Conservation (phyloP, 2,329 filamentous ascomycete genomes). For the Scedosporium boydii region DNA sequence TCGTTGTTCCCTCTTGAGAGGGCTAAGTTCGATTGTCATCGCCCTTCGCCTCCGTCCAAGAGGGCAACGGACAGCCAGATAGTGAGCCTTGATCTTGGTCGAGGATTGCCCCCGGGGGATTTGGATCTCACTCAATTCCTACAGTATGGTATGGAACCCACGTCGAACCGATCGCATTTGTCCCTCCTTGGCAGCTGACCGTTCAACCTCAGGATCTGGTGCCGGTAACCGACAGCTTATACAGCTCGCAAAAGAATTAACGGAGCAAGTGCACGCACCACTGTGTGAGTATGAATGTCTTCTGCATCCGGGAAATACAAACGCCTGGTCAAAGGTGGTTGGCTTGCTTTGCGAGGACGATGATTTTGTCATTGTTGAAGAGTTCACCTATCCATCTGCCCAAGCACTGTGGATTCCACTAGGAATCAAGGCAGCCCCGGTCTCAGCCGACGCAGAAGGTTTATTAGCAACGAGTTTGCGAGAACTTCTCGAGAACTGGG, state of each 20-base stretch:
- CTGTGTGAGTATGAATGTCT: slow-evolving; percentile 15
- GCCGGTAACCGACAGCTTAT: slow-evolving; percentile 13
- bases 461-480: slow-evolving; percentile 11
- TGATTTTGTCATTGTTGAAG: slow-evolving; percentile 19
- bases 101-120: too few relatives aligned
- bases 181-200: slow-evolving; percentile 19
- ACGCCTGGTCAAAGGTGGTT: slow-evolving; percentile 21
- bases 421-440: slow-evolving; percentile 15
- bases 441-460: slow-evolving; percentile 17
- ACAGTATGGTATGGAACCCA: too few relatives aligned
- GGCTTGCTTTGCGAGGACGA: slow-evolving; percentile 18
- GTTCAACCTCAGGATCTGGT: slow-evolving; percentile 8
- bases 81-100: too few relatives aligned
- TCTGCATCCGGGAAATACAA: slow-evolving; percentile 20
- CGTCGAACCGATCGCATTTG: too few relatives aligned
- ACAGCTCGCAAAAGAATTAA: slow-evolving; percentile 12
- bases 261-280: slow-evolving; percentile 13
- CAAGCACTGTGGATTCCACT: slow-evolving; percentile 20
- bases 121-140: too few relatives aligned
- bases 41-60: too few relatives aligned
- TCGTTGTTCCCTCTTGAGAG: too few relatives aligned
- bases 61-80: too few relatives aligned
- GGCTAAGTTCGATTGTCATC: too few relatives aligned
- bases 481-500: too few relatives aligned
- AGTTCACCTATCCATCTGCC: slow-evolving; percentile 21